Evolutionary conservation across 768 basidiomycete species (phyloP).

Genomic region (Phaeolepiota aurea): DNA sequence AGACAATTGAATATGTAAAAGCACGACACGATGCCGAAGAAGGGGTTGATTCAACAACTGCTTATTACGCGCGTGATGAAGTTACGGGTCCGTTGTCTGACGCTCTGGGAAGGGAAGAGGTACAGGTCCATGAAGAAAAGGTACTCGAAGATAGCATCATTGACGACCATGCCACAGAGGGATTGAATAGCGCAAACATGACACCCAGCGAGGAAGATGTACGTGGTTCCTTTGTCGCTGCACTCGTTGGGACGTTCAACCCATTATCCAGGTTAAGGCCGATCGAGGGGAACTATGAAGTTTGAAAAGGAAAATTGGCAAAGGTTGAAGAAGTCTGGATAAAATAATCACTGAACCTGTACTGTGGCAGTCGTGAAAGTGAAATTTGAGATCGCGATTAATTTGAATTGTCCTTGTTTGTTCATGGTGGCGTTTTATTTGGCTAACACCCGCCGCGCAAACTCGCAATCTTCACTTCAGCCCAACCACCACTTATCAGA

Average conservation of each 20-base stretch:
- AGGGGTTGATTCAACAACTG: conserved; percentile 22
- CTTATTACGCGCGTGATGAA: conserved; percentile 30
- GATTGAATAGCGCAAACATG: conserved; percentile 8
- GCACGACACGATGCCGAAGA: conserved; percentile 30
- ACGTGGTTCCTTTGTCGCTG: conserved; percentile 7
- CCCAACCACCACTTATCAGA: not conserved
- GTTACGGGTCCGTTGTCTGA: conserved; percentile 34
- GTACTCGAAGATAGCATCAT: conserved; percentile 8
- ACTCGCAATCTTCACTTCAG: not conserved
- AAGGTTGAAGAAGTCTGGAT: too few relatives aligned
- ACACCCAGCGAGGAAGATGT: conserved; percentile 25
- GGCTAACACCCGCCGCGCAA: not conserved
- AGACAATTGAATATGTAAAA: conserved; percentile 33
- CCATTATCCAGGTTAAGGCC: conserved; percentile 16
- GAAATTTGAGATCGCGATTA: not conserved
- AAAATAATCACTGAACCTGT: too few relatives aligned
- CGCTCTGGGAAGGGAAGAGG: conserved; percentile 16
- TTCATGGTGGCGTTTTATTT: not conserved
- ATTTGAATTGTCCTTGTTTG: not conserved
- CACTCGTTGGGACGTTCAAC: not conserved
- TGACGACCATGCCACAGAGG: conserved; percentile 7
- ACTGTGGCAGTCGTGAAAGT: too few relatives aligned
- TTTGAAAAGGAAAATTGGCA: too few relatives aligned
- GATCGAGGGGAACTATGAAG: conserved; percentile 8
- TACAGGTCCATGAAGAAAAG: conserved; percentile 15